Evolutionary conservation across 106 monocot genomes (phyloP), one percentile per base, ranked within the genome.

Genomic region (Platanthera zijinensis): DNA sequence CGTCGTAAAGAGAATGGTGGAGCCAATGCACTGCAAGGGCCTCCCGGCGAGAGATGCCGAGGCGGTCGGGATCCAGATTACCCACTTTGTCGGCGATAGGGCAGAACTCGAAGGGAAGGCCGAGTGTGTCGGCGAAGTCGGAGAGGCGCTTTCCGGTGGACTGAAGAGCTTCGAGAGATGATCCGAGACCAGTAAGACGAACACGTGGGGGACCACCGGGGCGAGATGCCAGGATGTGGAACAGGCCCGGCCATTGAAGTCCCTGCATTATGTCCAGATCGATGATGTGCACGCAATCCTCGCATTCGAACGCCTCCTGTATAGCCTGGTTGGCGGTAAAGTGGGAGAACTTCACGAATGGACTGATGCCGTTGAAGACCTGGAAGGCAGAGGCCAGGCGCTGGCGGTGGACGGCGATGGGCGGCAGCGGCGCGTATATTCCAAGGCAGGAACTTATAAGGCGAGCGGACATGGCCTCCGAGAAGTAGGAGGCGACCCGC

Each of bases 201-300:
- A 96, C 93, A 25, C 72, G 51, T 15, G 96, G 96, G 0, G 96
- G 96, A 0, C 96, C 96, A 0, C 90, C 89, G 2, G 93, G 93
- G 1, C 96, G 76, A 3, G 96, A 91, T 0, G 96, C 93, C 12
- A 96, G 87, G 48, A 93, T 93, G 74, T 96, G 91, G 73, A 96
- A 93, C 11, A 96, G 78, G 0, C 91, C 96, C 10, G 93, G 96
- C 96, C 96, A 96, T 69, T 96, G 96, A 3, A 96, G 82, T 0
- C 96, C 96, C 72, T 96, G 96, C 96, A 96, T 96, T 64, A 96
- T 91, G 74, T 93, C 96, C 30, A 96, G 78, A 80, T 96, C 96
- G 75, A 96, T 88, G 75, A 96, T 93, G 81, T 96, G 96, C 8
- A 96, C 96, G 12, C 89, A 54, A 10, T 91, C 91, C 56, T 93